Evolutionary conservation across 495 filamentous ascomycete genomes (phyloP).

Genomic region (Penicillium roqueforti): DNA sequence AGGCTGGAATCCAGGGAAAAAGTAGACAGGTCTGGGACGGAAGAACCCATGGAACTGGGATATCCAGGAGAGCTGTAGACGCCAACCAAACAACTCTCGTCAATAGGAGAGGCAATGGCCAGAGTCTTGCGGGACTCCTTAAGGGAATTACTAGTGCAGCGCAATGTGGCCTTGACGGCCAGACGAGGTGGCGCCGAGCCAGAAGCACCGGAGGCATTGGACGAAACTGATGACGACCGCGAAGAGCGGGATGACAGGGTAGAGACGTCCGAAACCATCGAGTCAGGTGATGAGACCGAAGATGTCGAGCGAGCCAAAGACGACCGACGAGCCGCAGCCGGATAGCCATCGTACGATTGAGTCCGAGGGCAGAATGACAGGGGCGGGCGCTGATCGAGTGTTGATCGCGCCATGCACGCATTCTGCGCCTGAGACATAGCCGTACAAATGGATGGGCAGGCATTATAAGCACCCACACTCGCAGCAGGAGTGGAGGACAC

Average conservation of each 20-base stretch:
- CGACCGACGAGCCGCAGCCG: slow-evolving; percentile 59
- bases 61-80: slow-evolving; percentile 60
- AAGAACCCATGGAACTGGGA: slow-evolving; percentile 45
- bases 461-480: slow-evolving; percentile 58
- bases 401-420: slow-evolving; percentile 60
- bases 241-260: slow-evolving; percentile 57
- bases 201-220: slow-evolving; percentile 60
- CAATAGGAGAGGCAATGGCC: slow-evolving; percentile 39
- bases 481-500: slow-evolving; percentile 85
- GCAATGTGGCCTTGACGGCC: slow-evolving; percentile 80
- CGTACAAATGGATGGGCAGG: slow-evolving; percentile 65
- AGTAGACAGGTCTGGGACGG: slow-evolving; percentile 47
- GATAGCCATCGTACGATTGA: slow-evolving; percentile 44
- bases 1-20: slow-evolving; percentile 43
- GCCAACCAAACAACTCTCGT: slow-evolving; percentile 48
- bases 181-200: slow-evolving; percentile 61
- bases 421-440: slow-evolving; percentile 76
- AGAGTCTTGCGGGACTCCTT: slow-evolving; percentile 41
- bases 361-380: slow-evolving; percentile 52
- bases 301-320: slow-evolving; percentile 75
- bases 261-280: slow-evolving; percentile 82
- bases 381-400: slow-evolving; percentile 47
- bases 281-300: slow-evolving; percentile 79
- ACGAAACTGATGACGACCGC: slow-evolving; percentile 70
- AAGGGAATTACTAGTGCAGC: slow-evolving; percentile 59